phyloP scores from a whole-genome alignment of 495 filamentous ascomycete species.

The Polyplosphaeria fusca region DNA sequence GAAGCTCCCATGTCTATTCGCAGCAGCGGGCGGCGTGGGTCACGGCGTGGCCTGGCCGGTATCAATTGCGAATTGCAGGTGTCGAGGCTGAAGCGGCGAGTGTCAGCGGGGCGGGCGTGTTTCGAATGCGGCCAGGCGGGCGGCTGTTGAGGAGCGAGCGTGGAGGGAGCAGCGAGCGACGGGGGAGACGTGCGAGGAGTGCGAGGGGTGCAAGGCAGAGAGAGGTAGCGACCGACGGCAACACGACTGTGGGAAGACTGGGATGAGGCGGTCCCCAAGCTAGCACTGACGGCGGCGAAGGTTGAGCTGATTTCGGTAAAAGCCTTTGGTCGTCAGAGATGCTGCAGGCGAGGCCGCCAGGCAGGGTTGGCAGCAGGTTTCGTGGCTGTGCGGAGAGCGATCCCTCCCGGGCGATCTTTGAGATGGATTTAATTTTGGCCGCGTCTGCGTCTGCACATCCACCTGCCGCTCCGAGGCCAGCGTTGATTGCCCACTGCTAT shows the following conservation, averaged over 20 bases:
- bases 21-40: conserved; percentile 5
- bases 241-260: background rate
- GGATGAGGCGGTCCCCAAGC: background rate
- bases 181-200: background rate
- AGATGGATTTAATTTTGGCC: too few relatives aligned
- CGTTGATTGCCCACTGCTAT: too few relatives aligned
- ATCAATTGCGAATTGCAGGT: background rate
- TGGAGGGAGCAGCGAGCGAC: conserved; percentile 4
- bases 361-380: conserved; percentile 13
- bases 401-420: too few relatives aligned
- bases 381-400: conserved; percentile 5
- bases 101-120: conserved; percentile 22
- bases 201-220: too few relatives aligned
- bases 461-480: too few relatives aligned
- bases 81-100: conserved; percentile 8
- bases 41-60: background rate
- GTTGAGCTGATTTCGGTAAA: conserved; percentile 25
- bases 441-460: too few relatives aligned
- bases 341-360: background rate
- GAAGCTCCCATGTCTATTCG: conserved; percentile 1
- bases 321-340: conserved; percentile 7
- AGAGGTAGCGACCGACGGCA: conserved; percentile 13
- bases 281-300: background rate
- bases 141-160: background rate
- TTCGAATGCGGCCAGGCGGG: conserved; percentile 7